These are phyloP conservation scores for Ophiostoma sp. DNA, from an alignment of 2,329 filamentous ascomycete genomes.

Conservation along the genomic window DNA sequence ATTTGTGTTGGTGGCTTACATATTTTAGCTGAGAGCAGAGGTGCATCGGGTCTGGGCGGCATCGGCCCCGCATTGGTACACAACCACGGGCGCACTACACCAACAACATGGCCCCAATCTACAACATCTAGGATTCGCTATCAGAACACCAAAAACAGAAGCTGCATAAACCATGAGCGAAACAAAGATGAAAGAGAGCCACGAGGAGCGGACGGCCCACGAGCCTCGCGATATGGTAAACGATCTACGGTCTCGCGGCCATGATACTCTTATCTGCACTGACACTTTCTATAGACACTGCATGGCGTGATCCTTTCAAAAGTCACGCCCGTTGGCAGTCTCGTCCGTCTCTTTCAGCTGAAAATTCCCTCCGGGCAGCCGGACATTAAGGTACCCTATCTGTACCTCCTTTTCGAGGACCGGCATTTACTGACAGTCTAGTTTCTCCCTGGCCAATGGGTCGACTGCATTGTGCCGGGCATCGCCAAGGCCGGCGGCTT, in stretches of 20 bases:
- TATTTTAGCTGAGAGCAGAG: neutral
- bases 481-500: constrained; percentile 72
- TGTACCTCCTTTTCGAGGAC: constrained; percentile 25
- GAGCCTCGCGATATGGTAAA: constrained; percentile 62
- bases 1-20: neutral
- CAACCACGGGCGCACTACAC: neutral
- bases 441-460: constrained; percentile 82
- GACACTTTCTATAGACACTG: constrained; percentile 40
- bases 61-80: constrained; percentile 1
- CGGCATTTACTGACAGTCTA: constrained; percentile 33
- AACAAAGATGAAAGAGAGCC: constrained; percentile 37
- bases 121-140: neutral
- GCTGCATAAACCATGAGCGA: neutral
- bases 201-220: constrained; percentile 66
- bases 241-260: neutral
- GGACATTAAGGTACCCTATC: constrained; percentile 43
- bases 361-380: constrained; percentile 45
- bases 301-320: constrained; percentile 56
- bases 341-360: constrained; percentile 63
- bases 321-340: constrained; percentile 60
- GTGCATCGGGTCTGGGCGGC: neutral
- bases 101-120: neutral
- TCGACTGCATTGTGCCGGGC: constrained; percentile 71
- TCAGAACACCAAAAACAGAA: neutral
- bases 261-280: neutral